A percentile compares a stretch with the other conserved stretches of the same genome.
phyloP scores from a whole-genome alignment of 1,284 basidiomycete genomes.

The Earliella scabrosa region DNA sequence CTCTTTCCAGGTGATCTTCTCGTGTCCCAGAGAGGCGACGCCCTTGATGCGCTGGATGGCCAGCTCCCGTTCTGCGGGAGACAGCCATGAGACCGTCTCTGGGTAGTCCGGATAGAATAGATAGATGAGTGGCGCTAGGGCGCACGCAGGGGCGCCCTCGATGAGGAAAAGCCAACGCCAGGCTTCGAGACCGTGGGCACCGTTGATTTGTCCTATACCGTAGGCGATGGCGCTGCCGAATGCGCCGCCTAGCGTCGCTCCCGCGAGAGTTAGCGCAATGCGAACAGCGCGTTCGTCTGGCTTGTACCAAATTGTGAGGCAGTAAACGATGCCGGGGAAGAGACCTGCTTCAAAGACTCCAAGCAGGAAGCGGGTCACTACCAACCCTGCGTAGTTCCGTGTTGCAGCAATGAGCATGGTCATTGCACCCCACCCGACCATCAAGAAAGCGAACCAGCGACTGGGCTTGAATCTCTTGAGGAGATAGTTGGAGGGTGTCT shows the following conservation, averaged over 20 bases:
- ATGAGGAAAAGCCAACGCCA: constrained; percentile 51
- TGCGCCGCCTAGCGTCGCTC: constrained; percentile 45
- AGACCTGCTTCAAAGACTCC: constrained; percentile 70
- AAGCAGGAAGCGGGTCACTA: constrained; percentile 58
- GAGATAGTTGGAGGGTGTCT: constrained; percentile 44
- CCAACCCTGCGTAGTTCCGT: constrained; percentile 38
- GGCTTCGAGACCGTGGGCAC: constrained; percentile 34
- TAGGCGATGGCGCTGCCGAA: constrained; percentile 48
- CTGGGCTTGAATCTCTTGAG: constrained; percentile 46
- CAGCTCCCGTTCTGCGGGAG: constrained; percentile 36
- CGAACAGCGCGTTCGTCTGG: constrained; percentile 45
- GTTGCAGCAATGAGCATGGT: constrained; percentile 38
- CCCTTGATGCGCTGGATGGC: constrained; percentile 34
- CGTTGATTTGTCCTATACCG: constrained; percentile 40
- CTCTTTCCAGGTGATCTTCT: constrained; percentile 32
- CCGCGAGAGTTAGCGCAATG: constrained; percentile 41
- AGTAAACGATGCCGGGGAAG: constrained; percentile 60
- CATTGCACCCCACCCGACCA: constrained; percentile 45
- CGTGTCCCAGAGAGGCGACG: constrained; percentile 34
- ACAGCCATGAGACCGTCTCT: constrained; percentile 46
- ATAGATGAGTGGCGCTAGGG: constrained; percentile 41
- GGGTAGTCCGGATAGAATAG: constrained; percentile 49
- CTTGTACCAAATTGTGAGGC: constrained; percentile 46
- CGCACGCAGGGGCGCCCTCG: constrained; percentile 48
- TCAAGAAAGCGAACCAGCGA: constrained; percentile 40